Base-by-base conservation (phyloP, 2,329 filamentous ascomycete species). In the Phialophora macrospora region DNA sequence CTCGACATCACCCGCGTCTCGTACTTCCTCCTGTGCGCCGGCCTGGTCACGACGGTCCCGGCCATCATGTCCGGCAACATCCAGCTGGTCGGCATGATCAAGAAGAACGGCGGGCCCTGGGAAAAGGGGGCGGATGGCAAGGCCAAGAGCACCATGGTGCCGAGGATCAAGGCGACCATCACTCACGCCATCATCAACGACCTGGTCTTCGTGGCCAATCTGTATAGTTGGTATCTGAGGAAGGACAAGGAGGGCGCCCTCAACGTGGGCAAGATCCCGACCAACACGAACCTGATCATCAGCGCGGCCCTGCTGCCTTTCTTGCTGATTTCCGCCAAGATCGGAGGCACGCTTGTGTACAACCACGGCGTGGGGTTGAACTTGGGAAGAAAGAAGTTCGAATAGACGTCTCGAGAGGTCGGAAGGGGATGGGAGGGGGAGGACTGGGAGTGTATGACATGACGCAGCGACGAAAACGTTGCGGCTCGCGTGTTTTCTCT, bases 1-100 rank as follows among this genome's bases (percentile, higher is more conserved):
- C 55, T 71, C 63, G 71, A 72, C 67, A 72, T 72, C 46, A 70
- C 68, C 14, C 70, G 71, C 3, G 46, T 69, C 11, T 67, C 68
- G 57, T 70, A 72, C 41, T 72, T 72, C 64, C 63, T 71, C 44
- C 67, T 72, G 14, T 69, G 68, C 60, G 68, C 66, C 2, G 71
- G 70, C 41, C 63, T 72, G 28, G 65, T 72, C 63, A 66, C 67
- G 54, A 72, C 70, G 4, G 66, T 72, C 44, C 70, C 70, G 4
- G 70, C 71, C 64, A 72, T 72, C 67, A 68, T 72, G 70, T 71
- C 70, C 22, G 71, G 71, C 58, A 72, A 71, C 67, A 66, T 67
- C 46, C 70, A 72, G 46, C 64, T 72, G 55, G 63, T 70, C 17
- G 69, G 70, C 34, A 68, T 72, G 71, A 72, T 72, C 70, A 68